Base-by-base conservation (phyloP, 805 yeast species). In the Sungouiella blattae region DNA sequence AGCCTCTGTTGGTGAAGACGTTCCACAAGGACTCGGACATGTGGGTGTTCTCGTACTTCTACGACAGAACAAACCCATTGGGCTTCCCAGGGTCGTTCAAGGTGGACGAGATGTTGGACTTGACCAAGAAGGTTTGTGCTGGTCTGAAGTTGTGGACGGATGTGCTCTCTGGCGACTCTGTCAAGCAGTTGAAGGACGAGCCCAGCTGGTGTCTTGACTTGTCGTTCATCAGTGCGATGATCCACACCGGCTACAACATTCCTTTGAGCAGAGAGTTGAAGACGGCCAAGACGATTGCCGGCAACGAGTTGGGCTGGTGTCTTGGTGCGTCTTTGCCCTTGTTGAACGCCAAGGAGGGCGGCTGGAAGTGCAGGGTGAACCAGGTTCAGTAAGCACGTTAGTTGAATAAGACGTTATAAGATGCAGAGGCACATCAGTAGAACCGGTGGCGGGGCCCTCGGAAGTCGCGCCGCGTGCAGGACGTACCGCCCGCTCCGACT, bases 271-370 rank as follows among this genome's bases (percentile, higher is more conserved):
- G 98, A 59, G 97, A 91, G 62, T 78, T 93, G 49, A 85, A 78
- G 60, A 93, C 96, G 5, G 98, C 97, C 6, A 80, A 87, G 69
- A 88, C 78, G 57, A 87, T 93, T 50, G 83, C 80, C 34, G 78
- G 80, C 55, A 88, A 87, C 52, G 98, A 93, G 66, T 73, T 93
- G 34, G 99, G 98, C 22, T 93, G 99, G 99, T 93, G 98, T 69
- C 71, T 93, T 37, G 99, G 99, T 50, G 98, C 98, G 1, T 87
- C 97, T 2, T 73, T 93, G 50, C 98, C 98, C 6, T 67, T 93
- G 49, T 70, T 93, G 48, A 93, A 85, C 43, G 69, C 71, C 41
- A 63, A 58, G 29, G 63, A 50, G 29, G 63, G 76, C 14, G 79
- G 78, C 26, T 87, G 96, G 96, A 72, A 68, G 34, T 87, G 96